Base-by-base conservation (phyloP, 371 early-diverging fungal genomes). In the Cokeromyces recurvatus region DNA sequence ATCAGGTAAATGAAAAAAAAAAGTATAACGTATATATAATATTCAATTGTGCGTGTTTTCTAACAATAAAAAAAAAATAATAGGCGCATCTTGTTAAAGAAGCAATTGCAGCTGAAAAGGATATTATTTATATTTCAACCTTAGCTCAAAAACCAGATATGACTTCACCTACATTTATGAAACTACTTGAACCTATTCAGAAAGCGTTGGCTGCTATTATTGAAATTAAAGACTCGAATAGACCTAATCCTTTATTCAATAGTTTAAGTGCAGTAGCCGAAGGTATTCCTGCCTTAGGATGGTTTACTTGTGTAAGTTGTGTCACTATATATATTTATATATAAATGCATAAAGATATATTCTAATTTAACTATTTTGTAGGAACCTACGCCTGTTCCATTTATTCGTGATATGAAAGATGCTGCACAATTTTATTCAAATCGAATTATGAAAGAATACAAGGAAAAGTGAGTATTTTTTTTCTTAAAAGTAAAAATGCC, bases 341-440 rank as follows among this genome's bases (percentile, higher is more conserved):
- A 42, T 19, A 14, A 38, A 22, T n/a, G n/a, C n/a, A n/a, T n/a
- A n/a, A n/a, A n/a, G n/a, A n/a, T n/a, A n/a, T n/a, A n/a, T n/a
- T n/a, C n/a, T n/a, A n/a, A n/a, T n/a, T n/a, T n/a, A n/a, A 15
- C 3, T 36, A 17, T 3, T 15, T 4, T 32, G 29, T 55, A 87
- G 87, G 94, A 91, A 57, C 90, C 91, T 29, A 82, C 90, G 2
- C 93, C 95, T 15, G 93, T 82, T 12, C 88, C 92, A 14, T 92
- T 77, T 57, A 80, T 97, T 48, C 82, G 77, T 12, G 95, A 95
- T 37, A 88, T 90, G 82, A 91, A 87, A 63, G 92, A 95, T 31
- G 78, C 91, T 21, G 90, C 92, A 22, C 90, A 91, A 67, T 97
- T 94, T 56, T 97, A 90, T 56, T 77, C 84, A 16, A 90, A 94